phyloP scores from a whole-genome alignment of 2,329 filamentous ascomycete species.

The Colletotrichum siamense region DNA sequence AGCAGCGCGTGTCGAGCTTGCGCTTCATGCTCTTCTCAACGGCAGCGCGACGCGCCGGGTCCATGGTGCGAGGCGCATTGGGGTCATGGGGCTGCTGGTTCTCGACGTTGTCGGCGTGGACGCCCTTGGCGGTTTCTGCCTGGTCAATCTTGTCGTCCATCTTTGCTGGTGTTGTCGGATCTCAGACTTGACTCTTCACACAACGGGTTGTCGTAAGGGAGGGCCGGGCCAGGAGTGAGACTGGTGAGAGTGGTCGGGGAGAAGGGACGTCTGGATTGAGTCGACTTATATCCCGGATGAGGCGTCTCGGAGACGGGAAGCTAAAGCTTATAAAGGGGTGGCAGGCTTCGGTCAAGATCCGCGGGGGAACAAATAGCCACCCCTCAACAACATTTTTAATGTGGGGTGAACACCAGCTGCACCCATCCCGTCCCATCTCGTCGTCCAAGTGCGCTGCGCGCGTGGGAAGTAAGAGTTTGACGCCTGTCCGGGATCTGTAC shows the following conservation, averaged over 20 bases:
- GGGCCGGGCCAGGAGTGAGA: not conserved
- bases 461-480: slow-evolving; percentile 6
- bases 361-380: slow-evolving; percentile 11
- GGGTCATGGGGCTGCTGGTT: not conserved
- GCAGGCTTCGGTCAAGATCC: slow-evolving; percentile 15
- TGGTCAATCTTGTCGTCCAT: slow-evolving; percentile 14
- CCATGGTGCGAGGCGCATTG: slow-evolving; percentile 23
- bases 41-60: slow-evolving; percentile 53
- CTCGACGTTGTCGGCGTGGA: slow-evolving; percentile 2
- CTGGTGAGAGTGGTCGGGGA: not conserved
- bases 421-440: not conserved
- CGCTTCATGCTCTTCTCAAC: slow-evolving; percentile 71
- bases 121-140: not conserved
- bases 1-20: slow-evolving; percentile 74
- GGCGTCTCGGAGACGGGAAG: not conserved
- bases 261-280: slow-evolving; percentile 9
- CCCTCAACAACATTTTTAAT: slow-evolving; percentile 5
- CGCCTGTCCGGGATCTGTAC: not conserved
- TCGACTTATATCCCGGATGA: not conserved
- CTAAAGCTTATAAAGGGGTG: slow-evolving; percentile 1
- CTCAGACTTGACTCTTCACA: not conserved
- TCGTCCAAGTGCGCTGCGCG: not conserved
- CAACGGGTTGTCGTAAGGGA: not conserved
- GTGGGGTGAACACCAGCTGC: slow-evolving; percentile 10
- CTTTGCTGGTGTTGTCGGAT: slow-evolving; percentile 5